Percentiles rank a stretch among this genome's conserved stretches.
Conservation (phyloP, 768 basidiomycete genomes). For the Suillus discolor region DNA sequence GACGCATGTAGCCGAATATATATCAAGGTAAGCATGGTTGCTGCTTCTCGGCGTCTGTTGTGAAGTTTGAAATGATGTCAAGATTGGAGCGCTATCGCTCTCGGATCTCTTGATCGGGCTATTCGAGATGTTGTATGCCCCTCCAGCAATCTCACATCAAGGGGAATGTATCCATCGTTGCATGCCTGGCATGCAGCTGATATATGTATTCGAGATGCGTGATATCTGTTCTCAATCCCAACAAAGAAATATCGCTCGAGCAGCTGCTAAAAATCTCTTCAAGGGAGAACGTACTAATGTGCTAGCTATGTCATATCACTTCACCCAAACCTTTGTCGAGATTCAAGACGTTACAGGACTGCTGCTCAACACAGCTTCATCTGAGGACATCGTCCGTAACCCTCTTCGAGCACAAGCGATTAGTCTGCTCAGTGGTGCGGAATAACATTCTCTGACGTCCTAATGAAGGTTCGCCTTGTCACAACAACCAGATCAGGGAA, state of each 20-base stretch:
- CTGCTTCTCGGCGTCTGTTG: no score
- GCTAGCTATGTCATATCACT: slow-evolving; percentile 12
- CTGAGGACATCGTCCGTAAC: slow-evolving; percentile 22
- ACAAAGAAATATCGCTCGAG: slow-evolving; percentile 73
- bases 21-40: no score
- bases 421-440: slow-evolving; percentile 39
- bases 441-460: slow-evolving; percentile 7
- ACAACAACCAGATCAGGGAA: slow-evolving; percentile 55
- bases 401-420: slow-evolving; percentile 57
- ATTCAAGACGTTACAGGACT: slow-evolving; percentile 57
- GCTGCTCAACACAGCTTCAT: slow-evolving; percentile 39
- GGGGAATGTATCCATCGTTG: no score
- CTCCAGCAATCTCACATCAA: no score
- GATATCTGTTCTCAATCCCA: slow-evolving; percentile 68
- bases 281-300: slow-evolving; percentile 76
- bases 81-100: no score
- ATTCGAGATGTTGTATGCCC: no score
- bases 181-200: slow-evolving; percentile 11
- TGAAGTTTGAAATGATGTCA: no score
- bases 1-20: no score
- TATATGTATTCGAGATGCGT: slow-evolving; percentile 52
- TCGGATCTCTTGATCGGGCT: no score
- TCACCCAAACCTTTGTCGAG: slow-evolving; percentile 33
- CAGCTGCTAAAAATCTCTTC: slow-evolving; percentile 62
- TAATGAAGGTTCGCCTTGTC: slow-evolving; percentile 74